phyloP scores from a whole-genome alignment of 768 basidiomycete genomes.

The Leucocoprinus sp. region DNA sequence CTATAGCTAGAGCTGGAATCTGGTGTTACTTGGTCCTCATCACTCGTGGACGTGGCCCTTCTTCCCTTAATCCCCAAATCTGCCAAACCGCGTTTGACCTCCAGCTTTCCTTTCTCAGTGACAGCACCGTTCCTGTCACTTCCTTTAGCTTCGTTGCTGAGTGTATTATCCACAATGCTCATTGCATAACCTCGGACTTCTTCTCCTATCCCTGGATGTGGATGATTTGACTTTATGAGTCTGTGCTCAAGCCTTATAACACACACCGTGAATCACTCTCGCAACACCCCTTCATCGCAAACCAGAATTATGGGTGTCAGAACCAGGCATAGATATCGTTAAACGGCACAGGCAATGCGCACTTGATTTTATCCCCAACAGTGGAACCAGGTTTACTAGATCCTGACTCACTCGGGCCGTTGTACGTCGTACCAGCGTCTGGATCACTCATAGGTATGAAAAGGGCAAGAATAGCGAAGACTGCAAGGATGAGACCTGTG shows the following conservation, averaged over 20 bases:
- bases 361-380: slow-evolving; percentile 19
- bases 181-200: slow-evolving; percentile 35
- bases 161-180: slow-evolving; percentile 29
- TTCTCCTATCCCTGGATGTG: slow-evolving; percentile 32
- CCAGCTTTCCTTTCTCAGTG: slow-evolving; percentile 27
- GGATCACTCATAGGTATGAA: neutral
- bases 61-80: slow-evolving; percentile 16
- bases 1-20: neutral
- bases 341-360: neutral
- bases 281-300: slow-evolving; percentile 23
- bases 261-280: slow-evolving; percentile 28
- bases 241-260: neutral
- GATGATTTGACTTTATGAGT: neutral
- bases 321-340: too few species aligned
- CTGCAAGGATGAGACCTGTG: too few species aligned
- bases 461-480: neutral
- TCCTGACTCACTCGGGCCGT: neutral
- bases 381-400: slow-evolving; percentile 11
- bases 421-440: neutral
- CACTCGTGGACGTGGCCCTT: neutral
- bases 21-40: neutral
- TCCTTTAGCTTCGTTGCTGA: slow-evolving; percentile 18
- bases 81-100: slow-evolving; percentile 32
- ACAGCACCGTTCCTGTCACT: slow-evolving; percentile 25
- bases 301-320: too few species aligned